A percentile compares a stretch with the other conserved stretches of the same genome.
phyloP scores from a whole-genome alignment of 2,329 filamentous ascomycete species.

The Xylariaceae sp. region DNA sequence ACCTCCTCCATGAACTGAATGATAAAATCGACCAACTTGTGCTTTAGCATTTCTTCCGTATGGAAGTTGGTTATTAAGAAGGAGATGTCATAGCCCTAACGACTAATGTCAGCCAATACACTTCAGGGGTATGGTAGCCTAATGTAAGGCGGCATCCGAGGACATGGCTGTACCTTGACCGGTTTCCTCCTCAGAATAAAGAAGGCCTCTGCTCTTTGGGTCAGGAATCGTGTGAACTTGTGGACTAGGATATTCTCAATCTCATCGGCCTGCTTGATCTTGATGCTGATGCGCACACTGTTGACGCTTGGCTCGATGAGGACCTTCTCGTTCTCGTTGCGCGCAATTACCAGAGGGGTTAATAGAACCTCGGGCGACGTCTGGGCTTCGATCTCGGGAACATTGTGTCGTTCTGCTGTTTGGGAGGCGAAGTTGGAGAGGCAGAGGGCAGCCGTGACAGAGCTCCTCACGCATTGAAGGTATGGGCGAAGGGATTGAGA shows the following conservation, averaged over 20 bases:
- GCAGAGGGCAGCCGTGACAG: conserved; percentile 90
- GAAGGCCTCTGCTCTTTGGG: conserved; percentile 94
- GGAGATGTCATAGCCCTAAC: conserved; percentile 91
- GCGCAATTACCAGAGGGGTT: conserved; percentile 86
- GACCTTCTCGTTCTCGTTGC: conserved; percentile 97
- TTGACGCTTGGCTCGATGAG: conserved; percentile 97
- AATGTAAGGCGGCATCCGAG: not conserved
- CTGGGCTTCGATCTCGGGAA: conserved; percentile 93
- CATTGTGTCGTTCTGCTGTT: conserved; percentile 95
- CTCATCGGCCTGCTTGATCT: conserved; percentile 99
- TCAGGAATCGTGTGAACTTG: conserved; percentile 97
- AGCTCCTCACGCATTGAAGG: conserved; percentile 93
- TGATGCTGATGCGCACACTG: conserved; percentile 95
- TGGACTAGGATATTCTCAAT: conserved; percentile 98
- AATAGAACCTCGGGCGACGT: conserved; percentile 93
- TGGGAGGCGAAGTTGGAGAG: conserved; percentile 98
- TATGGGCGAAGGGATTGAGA: conserved; percentile 97
- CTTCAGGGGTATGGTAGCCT: not conserved
- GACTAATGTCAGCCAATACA: conserved; percentile 44
- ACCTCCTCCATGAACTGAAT: conserved; percentile 99
- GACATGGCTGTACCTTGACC: conserved; percentile 71
- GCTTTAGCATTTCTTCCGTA: conserved; percentile 97
- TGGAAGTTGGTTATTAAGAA: conserved; percentile 99
- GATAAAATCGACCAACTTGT: conserved; percentile 98
- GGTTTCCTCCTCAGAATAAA: conserved; percentile 96